Percentiles rank a stretch among this genome's conserved stretches.
Conservation (phyloP, 108 stramenopile species). For the Nitzschia putrida region DNA sequence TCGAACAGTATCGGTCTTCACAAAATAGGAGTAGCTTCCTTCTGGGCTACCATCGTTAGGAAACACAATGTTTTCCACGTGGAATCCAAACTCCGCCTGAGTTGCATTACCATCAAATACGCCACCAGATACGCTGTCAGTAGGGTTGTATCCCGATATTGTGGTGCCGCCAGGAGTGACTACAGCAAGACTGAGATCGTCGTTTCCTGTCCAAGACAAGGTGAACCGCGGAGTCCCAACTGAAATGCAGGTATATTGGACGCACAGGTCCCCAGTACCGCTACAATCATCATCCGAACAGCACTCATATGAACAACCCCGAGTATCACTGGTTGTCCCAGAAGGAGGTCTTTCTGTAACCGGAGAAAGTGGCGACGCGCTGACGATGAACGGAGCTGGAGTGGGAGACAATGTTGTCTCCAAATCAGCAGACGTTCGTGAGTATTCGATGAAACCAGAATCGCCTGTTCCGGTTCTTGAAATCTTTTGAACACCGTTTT, state of each 20-base stretch:
- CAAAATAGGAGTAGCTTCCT: constrained; percentile 31
- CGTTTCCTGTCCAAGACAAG: constrained; percentile 37
- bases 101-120: constrained; percentile 23
- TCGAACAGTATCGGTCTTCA: not conserved
- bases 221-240: constrained; percentile 41
- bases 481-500: constrained; percentile 8
- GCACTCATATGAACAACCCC: constrained; percentile 26
- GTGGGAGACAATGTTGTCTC: not conserved
- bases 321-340: not conserved
- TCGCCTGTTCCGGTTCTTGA: constrained; percentile 25
- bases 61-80: constrained; percentile 33
- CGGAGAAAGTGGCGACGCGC: not conserved
- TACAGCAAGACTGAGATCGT: constrained; percentile 24
- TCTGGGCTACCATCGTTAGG: constrained; percentile 2
- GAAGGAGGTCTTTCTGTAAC: constrained; percentile 10
- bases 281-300: constrained; percentile 23
- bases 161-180: constrained; percentile 28
- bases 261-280: constrained; percentile 5
- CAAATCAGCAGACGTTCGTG: not conserved
- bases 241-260: constrained; percentile 23
- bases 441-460: constrained; percentile 14
- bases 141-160: constrained; percentile 19
- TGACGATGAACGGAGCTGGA: not conserved
- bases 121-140: constrained; percentile 33
- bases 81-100: constrained; percentile 28